These are phyloP conservation scores for Fusarium neocosmosporiellum DNA, from an alignment of 2,329 filamentous ascomycete species.

Conservation along the genomic window DNA sequence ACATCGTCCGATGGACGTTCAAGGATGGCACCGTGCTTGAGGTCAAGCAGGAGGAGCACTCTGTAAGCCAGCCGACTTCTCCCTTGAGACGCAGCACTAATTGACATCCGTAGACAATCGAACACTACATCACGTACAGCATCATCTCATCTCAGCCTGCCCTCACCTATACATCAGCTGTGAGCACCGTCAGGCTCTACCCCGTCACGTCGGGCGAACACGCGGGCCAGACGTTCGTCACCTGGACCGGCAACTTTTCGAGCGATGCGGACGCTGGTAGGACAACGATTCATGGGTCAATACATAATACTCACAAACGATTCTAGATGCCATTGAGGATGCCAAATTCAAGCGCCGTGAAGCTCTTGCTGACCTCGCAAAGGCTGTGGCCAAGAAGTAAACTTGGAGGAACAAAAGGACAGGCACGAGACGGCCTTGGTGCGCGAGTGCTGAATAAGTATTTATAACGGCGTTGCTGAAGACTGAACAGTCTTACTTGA, in stretches of 20 bases:
- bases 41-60: constrained; percentile 82
- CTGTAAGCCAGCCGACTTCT: constrained; percentile 56
- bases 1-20: constrained; percentile 77
- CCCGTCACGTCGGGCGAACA: constrained; percentile 73
- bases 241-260: constrained; percentile 77
- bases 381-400: constrained; percentile 53
- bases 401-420: background rate
- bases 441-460: background rate
- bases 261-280: constrained; percentile 76
- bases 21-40: constrained; percentile 75
- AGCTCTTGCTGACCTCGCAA: constrained; percentile 73
- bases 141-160: constrained; percentile 75
- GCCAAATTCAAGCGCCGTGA: constrained; percentile 82
- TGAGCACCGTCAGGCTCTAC: constrained; percentile 74
- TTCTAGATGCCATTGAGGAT: constrained; percentile 75
- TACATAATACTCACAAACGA: constrained; percentile 20
- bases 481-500: background rate
- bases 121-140: constrained; percentile 81
- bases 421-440: background rate
- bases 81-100: background rate
- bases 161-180: constrained; percentile 72
- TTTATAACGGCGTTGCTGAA: background rate
- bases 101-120: constrained; percentile 64
- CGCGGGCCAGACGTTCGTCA: constrained; percentile 73
- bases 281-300: constrained; percentile 40